These are phyloP conservation scores for Zasmidium angulare DNA, from an alignment of 2,329 filamentous ascomycete species.

Conservation along the genomic window DNA sequence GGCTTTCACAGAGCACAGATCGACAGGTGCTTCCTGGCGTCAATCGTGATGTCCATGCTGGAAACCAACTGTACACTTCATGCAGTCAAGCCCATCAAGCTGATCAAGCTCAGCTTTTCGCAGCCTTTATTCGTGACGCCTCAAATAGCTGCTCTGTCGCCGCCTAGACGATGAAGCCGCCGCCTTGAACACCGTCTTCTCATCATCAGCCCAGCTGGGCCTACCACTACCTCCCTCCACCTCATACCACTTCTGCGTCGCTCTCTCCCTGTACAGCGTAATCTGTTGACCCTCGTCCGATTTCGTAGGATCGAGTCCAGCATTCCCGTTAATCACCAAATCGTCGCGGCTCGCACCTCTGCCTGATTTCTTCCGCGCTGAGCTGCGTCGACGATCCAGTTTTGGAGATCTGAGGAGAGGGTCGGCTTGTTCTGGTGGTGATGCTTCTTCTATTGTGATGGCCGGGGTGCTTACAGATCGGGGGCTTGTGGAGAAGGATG, in stretches of 20 bases:
- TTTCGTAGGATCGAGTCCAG: conserved; percentile 15
- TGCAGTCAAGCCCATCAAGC: too few relatives aligned
- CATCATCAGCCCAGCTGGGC: conserved; percentile 20
- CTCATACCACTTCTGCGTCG: conserved; percentile 21
- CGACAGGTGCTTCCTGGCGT: too few relatives aligned
- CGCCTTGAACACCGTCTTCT: conserved; percentile 7
- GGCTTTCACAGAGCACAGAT: too few relatives aligned
- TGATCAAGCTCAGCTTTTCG: too few relatives aligned
- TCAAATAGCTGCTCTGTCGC: conserved; percentile 5
- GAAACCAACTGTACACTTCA: too few relatives aligned
- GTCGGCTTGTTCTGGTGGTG: not conserved
- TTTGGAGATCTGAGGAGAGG: not conserved
- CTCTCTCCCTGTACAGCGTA: conserved; percentile 12
- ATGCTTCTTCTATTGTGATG: conserved; percentile 1
- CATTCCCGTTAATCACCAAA: conserved; percentile 14
- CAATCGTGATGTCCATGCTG: too few relatives aligned
- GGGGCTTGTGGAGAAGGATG: conserved; percentile 1
- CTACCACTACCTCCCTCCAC: conserved; percentile 2
- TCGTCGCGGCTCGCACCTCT: conserved; percentile 11
- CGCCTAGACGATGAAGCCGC: not conserved
- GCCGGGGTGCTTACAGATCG: not conserved
- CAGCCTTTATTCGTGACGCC: not conserved
- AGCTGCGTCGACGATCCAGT: not conserved
- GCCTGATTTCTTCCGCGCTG: not conserved
- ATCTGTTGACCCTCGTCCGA: conserved; percentile 6